phyloP scores from a whole-genome alignment of 1,284 basidiomycete species.

The Apiotrichum brassicae region DNA sequence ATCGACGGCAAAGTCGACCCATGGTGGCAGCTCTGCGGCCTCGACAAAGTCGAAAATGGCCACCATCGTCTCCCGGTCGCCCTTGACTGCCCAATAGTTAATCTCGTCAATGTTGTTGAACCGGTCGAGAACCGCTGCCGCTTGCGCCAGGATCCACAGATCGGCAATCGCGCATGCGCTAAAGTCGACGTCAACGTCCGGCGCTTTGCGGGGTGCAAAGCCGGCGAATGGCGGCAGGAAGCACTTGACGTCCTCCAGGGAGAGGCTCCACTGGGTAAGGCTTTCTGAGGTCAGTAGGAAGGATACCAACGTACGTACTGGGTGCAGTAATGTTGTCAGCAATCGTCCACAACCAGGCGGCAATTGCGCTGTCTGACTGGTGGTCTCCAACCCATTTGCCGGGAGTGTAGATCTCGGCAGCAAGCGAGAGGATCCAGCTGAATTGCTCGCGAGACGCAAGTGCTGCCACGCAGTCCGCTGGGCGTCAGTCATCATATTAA shows the following conservation, averaged over 20 bases:
- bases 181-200: constrained; percentile 1
- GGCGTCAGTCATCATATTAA: background rate
- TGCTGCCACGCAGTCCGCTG: background rate
- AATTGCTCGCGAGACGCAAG: background rate
- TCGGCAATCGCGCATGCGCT: background rate
- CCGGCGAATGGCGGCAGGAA: constrained; percentile 2
- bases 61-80: background rate
- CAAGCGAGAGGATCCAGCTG: background rate
- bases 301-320: background rate
- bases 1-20: constrained; percentile 1
- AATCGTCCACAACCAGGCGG: background rate
- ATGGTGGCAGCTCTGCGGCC: constrained; percentile 2
- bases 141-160: constrained; percentile 1
- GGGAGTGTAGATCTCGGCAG: background rate
- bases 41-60: constrained; percentile 24
- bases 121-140: constrained; percentile 3
- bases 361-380: background rate
- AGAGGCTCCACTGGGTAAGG: background rate
- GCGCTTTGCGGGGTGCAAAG: background rate
- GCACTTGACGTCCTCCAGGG: background rate
- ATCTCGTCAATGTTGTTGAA: constrained; percentile 8
- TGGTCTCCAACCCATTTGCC: background rate
- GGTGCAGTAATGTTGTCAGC: background rate
- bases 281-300: background rate
- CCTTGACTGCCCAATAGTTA: constrained; percentile 4